A percentile compares a stretch with the other conserved stretches of the same genome.
phyloP scores from a whole-genome alignment of 2,329 filamentous ascomycete species.

The Nemania diffusa region DNA sequence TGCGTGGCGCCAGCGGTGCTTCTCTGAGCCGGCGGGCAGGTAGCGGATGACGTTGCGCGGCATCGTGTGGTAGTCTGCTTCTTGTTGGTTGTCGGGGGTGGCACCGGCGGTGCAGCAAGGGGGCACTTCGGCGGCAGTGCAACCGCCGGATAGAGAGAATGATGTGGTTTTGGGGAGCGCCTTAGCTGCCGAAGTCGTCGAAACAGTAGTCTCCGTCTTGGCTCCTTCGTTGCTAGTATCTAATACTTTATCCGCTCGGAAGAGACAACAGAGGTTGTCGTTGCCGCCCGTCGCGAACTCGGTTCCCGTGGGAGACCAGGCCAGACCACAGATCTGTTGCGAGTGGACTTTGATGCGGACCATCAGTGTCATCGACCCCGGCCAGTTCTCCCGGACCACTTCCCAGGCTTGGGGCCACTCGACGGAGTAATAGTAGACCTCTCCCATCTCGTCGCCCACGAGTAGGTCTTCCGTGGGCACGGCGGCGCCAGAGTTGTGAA shows the following conservation, averaged over 20 bases:
- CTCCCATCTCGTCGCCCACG: slow-evolving; percentile 84
- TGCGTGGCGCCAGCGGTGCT: slow-evolving; percentile 79
- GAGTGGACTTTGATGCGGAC: slow-evolving; percentile 81
- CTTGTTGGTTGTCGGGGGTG: too few species aligned
- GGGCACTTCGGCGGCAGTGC: not conserved
- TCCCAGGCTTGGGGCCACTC: slow-evolving; percentile 81
- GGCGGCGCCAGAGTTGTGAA: slow-evolving; percentile 56
- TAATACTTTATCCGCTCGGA: slow-evolving; percentile 72
- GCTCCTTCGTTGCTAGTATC: slow-evolving; percentile 8
- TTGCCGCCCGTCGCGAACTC: slow-evolving; percentile 91
- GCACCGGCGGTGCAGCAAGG: not conserved
- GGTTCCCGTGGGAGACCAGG: slow-evolving; percentile 81
- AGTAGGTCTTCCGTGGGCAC: slow-evolving; percentile 84
- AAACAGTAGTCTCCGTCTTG: not conserved
- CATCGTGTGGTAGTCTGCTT: slow-evolving; percentile 28
- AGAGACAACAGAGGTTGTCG: slow-evolving; percentile 88
- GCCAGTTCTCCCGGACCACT: slow-evolving; percentile 73
- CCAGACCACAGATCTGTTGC: slow-evolving; percentile 93
- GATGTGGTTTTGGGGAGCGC: not conserved
- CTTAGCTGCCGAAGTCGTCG: slow-evolving; percentile 6
- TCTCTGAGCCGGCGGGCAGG: slow-evolving; percentile 67
- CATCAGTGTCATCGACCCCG: slow-evolving; percentile 80
- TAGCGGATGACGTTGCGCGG: slow-evolving; percentile 53
- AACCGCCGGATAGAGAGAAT: not conserved
- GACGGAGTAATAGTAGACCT: slow-evolving; percentile 87